Base-by-base conservation (phyloP, 306 rosid species). In the Arachis hypogaea region DNA sequence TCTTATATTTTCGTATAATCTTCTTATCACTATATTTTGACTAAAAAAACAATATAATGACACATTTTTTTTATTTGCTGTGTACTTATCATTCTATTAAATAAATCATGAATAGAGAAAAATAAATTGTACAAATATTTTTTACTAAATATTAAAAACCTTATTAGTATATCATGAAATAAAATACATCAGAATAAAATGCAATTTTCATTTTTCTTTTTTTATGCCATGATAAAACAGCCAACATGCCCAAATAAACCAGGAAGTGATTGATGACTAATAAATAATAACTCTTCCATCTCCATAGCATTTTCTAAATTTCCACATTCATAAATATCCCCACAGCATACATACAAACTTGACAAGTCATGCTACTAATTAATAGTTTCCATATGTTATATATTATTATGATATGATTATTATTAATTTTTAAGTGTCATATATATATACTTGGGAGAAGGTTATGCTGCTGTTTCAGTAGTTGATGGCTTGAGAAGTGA, bases 401-500 rank as follows among this genome's bases (percentile, higher is more conserved):
- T 78, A 33, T 33, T 33, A 33, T 33, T 2, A 33, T 33, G 38
- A 33, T 56, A 60, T 30, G 8, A 55, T 41, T 41, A 12, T 67
- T 60, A 40, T 42, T 55, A 62, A 11, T 33, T 73, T 47, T 73
- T 38, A 5, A 56, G 16, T 69, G 65, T 41, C 73, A 68, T 56
- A 51, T 41, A 62, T 22, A 22, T 22, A 22, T 22, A 18, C 73
- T 74, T 49, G 61, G 57, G 75, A 62, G 75, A 14, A 46, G 50
- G 54, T 66, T 74, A 66, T 14, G 77, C 60, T 33, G 77, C 55
- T 47, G 69, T 84, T 68, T 81, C 67, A 74, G 76, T 72, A 52
- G 88, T 54, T 22, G 86, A 8, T 68, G 94, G 89, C 80, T 85
- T 89, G 85, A 87, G 69, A 50, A 92, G 82, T n/a, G 93, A 68